Base-by-base conservation (phyloP, 1,284 basidiomycete species). In the Microstroma glucosiphilum region DNA sequence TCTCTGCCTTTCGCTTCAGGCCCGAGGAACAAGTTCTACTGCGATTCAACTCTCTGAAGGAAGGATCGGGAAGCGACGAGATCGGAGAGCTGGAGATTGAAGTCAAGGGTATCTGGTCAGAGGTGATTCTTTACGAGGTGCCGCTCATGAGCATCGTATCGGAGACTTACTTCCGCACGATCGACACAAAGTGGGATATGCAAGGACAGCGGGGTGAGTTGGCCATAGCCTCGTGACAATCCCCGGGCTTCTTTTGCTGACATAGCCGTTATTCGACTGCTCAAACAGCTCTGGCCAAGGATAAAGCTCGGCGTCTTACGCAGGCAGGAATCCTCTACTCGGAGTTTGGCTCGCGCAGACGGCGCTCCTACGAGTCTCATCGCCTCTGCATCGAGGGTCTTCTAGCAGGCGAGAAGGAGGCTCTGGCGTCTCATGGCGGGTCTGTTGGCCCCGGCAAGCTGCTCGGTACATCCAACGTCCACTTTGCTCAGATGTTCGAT, bases 121-220 rank as follows among this genome's bases (percentile, higher is more conserved):
- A 96, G 68, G 87, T 90, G 7, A 96, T 98, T 64, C 81, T 96
- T 19, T 99, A 96, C 87, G 94, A 98, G 81, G 92, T 97, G 0
- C 92, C 91, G 1, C 82, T 96, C 55, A 92, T 96, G 90, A 87
- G 91, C 9, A 88, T 88, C 69, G 82, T 92, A 56, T 90, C 90
- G 80, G 86, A 91, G 81, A 84, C 85, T 26, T 89, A 88, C 80
- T 91, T 89, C 76, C 37, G 17, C 48, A 82, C 84, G 13, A 87
- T 87, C 21, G 86, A 87, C 71, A 88, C 82, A 0, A 87, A 91
- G 71, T 98, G 94, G 96, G 84, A 81, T 60, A 86, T 91, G 65
- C 86, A 89, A 9, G 87, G 87, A 0, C 91, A 96, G 56, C 57
- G 42, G 49, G 46, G 60, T 37, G 9, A 37, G 30, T 37, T 3